Evolutionary conservation across 176 grass and related monocot species (phyloP).

Genomic region (Paspalum vaginatum): DNA sequence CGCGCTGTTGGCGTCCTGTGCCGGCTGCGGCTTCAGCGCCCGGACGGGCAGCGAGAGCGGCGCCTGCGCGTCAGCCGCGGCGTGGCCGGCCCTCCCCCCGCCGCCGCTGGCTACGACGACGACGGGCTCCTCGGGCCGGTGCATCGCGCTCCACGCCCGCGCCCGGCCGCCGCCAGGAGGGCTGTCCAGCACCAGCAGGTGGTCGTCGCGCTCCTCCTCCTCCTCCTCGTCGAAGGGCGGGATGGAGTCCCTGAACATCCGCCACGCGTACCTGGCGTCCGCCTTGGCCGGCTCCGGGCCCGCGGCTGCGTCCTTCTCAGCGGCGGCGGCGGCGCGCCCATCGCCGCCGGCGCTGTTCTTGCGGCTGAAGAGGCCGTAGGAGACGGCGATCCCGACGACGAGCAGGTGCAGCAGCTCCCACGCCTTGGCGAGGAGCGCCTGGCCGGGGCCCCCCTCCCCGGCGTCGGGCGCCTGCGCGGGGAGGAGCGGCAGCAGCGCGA

Average conservation of each 20-base stretch:
- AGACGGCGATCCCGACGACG: constrained; percentile 80
- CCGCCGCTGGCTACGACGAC: constrained; percentile 43
- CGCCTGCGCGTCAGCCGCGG: constrained; percentile 26
- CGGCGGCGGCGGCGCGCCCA: not conserved
- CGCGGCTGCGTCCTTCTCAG: constrained; percentile 27
- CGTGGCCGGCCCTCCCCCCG: constrained; percentile 2
- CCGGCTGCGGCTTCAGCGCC: constrained; percentile 46
- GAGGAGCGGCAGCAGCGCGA: constrained; percentile 62
- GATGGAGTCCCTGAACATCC: constrained; percentile 59
- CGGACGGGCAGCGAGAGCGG: constrained; percentile 65
- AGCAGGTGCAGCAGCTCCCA: constrained; percentile 95
- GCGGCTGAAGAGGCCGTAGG: constrained; percentile 92
- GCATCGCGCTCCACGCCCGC: constrained; percentile 68
- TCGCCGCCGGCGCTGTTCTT: constrained; percentile 57
- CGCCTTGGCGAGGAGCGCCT: constrained; percentile 67
- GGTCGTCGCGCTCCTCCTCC: constrained; percentile 49
- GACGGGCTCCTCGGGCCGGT: constrained; percentile 45
- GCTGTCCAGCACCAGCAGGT: constrained; percentile 19
- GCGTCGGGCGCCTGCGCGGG: constrained; percentile 61
- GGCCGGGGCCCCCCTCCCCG: constrained; percentile 13
- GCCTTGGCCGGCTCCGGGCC: constrained; percentile 24
- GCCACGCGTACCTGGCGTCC: constrained; percentile 64
- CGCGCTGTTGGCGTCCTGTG: constrained; percentile 19
- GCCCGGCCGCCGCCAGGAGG: not conserved
- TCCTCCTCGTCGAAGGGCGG: constrained; percentile 56